Conservation (phyloP, 805 yeast species). For the Torulaspora microellipsoides region DNA sequence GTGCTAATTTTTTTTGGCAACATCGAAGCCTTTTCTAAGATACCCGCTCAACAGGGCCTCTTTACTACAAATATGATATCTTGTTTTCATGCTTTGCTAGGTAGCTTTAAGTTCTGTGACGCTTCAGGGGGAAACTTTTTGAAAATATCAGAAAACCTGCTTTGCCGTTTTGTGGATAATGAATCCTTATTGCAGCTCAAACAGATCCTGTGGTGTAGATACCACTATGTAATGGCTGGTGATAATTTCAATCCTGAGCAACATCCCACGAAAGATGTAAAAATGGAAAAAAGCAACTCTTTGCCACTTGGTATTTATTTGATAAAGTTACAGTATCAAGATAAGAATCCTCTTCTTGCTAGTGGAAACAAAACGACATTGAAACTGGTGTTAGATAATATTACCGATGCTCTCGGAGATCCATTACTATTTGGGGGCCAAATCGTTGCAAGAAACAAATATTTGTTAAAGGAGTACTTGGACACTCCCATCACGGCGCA, state of each 20-base stretch:
- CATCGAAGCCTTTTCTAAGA: not conserved
- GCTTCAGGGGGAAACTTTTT: conserved; percentile 59
- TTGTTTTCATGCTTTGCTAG: conserved; percentile 69
- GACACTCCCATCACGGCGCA: conserved; percentile 43
- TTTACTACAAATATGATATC: conserved; percentile 39
- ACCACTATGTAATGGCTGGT: conserved; percentile 58
- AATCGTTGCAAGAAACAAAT: conserved; percentile 43
- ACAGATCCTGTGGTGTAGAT: conserved; percentile 75
- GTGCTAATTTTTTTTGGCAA: conserved; percentile 15
- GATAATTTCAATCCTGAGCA: conserved; percentile 61
- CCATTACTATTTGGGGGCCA: conserved; percentile 45
- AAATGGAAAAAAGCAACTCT: conserved; percentile 35
- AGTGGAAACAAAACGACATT: conserved; percentile 61
- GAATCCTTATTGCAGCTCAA: conserved; percentile 64
- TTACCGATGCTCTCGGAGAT: conserved; percentile 67
- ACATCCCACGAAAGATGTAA: conserved; percentile 48
- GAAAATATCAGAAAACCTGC: conserved; percentile 49
- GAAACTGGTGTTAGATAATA: conserved; percentile 64
- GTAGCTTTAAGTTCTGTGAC: conserved; percentile 65
- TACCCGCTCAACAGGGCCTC: conserved; percentile 3
- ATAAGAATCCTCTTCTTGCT: conserved; percentile 54
- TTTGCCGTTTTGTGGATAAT: conserved; percentile 40
- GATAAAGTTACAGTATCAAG: conserved; percentile 37
- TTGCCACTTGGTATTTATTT: conserved; percentile 33
- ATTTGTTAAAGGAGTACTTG: conserved; percentile 44